Evolutionary conservation across 164 flowering plant species (phyloP), one percentile per base, ranked within the genome.

Genomic region (Pachysandra terminalis): DNA sequence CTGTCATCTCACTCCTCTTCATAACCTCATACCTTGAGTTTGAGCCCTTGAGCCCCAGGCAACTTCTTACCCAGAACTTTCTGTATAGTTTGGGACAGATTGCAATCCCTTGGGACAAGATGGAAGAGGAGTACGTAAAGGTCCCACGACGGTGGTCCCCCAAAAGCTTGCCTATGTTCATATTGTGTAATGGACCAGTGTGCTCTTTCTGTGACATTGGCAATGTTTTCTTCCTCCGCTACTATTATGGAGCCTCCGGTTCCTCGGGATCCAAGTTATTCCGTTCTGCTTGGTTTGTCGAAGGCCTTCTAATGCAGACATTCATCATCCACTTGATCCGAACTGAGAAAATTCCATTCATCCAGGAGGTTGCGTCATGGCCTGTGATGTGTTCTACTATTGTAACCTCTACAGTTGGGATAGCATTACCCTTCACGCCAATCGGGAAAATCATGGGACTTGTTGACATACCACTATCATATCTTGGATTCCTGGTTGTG

Each of bases 221-320:
- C 23, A 77, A 78, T 45, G 76, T 89, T n/a, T 2, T 78, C 35
- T 86, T 84, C 74, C 67, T 87, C 3, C 80, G 82, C 71, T 77
- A 65, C 67, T 87, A 83, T 66, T 82, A 86, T 52, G 58, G 32
- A 8, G 75, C 69, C 14, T 0, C 61, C 27, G 26, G 19, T 27
- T 0, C 24, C 13, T 12, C 32, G 4, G 57, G 69, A 10, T 49
- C 13, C 0, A 48, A 49, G 13, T 80, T 89, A 77, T 80, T 85
- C 70, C 86, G 48, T 15, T 74, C 91, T 14, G 90, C 87, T 52
- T 77, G 84, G 82, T 90, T 88, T 32, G 70, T 85, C 8, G 91
- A 87, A 69, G 96, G 93, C 22, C 86, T 90, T 23, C 83, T 88
- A 19, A 88, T 90, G 93, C 96, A 90, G 75, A 86, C 84, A n/a